These are phyloP conservation scores for Achlya hypogyna DNA, from an alignment of 352 stramenopile genomes.

Conservation along the genomic window DNA sequence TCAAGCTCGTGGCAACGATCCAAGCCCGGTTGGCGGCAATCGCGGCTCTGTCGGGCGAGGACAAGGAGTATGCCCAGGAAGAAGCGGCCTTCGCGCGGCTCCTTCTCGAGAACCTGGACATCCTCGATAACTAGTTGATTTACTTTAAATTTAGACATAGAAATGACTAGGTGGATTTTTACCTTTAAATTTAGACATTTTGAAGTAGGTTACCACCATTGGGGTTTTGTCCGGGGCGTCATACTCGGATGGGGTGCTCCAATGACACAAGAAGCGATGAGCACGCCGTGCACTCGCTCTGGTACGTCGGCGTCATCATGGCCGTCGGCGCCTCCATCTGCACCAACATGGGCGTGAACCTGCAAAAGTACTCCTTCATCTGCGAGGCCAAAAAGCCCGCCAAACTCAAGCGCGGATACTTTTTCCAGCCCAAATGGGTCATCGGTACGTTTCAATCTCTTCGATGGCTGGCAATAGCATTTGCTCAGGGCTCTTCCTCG, in stretches of 20 bases:
- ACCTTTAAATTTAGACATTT: no score
- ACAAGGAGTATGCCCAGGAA: constrained; percentile 61
- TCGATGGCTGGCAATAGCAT: background rate
- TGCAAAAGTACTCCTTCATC: constrained; percentile 87
- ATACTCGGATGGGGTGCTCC: constrained; percentile 4
- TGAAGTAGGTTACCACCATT: no score
- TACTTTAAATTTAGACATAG: background rate
- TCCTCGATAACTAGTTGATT: no score
- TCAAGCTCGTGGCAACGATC: constrained; percentile 36
- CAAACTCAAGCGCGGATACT: constrained; percentile 60
- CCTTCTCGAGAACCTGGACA: constrained; percentile 30
- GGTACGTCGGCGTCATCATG: constrained; percentile 74
- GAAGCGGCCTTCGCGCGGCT: constrained; percentile 35
- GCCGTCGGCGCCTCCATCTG: constrained; percentile 54
- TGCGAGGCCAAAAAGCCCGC: constrained; percentile 51
- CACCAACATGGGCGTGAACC: constrained; percentile 81
- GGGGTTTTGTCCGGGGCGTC: no score
- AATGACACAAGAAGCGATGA: background rate
- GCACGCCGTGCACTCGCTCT: constrained; percentile 26
- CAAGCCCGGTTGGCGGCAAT: constrained; percentile 49
- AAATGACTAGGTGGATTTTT: no score
- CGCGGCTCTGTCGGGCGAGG: constrained; percentile 48
- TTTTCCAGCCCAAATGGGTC: constrained; percentile 68
- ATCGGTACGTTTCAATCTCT: constrained; percentile 26
- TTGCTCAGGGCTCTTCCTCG: constrained; percentile 36